Conservation (phyloP, 2,329 filamentous ascomycete genomes). For the Verticillium albo-atrum region DNA sequence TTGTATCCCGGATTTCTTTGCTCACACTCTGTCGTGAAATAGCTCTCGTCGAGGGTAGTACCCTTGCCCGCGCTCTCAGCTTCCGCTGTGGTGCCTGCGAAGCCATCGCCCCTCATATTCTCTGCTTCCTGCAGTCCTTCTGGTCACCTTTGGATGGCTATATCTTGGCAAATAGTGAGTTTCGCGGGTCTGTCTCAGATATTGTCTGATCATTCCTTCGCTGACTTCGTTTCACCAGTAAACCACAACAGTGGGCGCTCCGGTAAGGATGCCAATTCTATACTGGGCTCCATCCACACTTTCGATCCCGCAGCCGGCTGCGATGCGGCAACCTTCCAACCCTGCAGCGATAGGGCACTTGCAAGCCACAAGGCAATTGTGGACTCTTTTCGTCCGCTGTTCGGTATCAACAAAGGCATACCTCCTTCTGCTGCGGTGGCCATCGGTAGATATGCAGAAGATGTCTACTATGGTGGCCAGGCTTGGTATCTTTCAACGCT, state of each 20-base stretch:
- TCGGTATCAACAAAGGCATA: slow-evolving; percentile 64
- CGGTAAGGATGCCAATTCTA: slow-evolving; percentile 68
- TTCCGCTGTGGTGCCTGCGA: slow-evolving; percentile 56
- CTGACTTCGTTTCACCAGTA: slow-evolving; percentile 29
- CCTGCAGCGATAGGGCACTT: slow-evolving; percentile 64
- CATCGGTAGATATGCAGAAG: slow-evolving; percentile 66
- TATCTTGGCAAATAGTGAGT: slow-evolving; percentile 60
- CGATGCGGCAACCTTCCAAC: slow-evolving; percentile 70
- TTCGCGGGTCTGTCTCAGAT: background rate
- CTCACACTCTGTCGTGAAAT: background rate
- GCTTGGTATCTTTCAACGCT: slow-evolving; percentile 77
- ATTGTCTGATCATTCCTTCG: background rate
- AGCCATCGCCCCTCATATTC: slow-evolving; percentile 61
- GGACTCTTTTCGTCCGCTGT: slow-evolving; percentile 69
- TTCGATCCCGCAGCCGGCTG: slow-evolving; percentile 66
- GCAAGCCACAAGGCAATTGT: slow-evolving; percentile 72
- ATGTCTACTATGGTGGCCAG: slow-evolving; percentile 72
- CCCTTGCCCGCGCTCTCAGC: slow-evolving; percentile 59
- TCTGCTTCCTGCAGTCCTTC: slow-evolving; percentile 71
- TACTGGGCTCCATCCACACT: slow-evolving; percentile 61
- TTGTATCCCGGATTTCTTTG: background rate
- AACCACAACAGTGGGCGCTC: slow-evolving; percentile 56
- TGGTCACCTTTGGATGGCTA: slow-evolving; percentile 60
- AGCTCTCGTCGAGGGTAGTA: slow-evolving; percentile 61
- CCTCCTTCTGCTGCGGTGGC: slow-evolving; percentile 54